A percentile compares a stretch with the other conserved stretches of the same genome.
Conservation (phyloP, 306 rosid genomes). For the Crotalaria pallida region DNA sequence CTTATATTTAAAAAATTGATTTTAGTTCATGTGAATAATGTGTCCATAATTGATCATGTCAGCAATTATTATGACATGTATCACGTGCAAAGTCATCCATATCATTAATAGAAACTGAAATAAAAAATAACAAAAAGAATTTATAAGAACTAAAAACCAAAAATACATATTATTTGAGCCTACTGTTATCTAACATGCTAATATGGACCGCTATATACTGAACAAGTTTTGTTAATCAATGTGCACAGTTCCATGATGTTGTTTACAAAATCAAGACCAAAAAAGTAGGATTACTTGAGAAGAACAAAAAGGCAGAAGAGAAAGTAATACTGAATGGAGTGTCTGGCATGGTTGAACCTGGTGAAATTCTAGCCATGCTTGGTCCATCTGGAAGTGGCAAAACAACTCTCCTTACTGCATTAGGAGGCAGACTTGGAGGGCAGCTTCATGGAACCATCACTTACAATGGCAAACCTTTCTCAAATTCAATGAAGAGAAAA, state of each 20-base stretch:
- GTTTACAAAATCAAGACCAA: constrained; percentile 27
- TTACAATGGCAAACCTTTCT: constrained; percentile 13
- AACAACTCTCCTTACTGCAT: constrained; percentile 45
- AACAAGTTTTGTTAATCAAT: not conserved
- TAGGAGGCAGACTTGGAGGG: constrained; percentile 39
- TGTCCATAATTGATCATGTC: no score
- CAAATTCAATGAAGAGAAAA: constrained; percentile 35
- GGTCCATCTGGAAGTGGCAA: constrained; percentile 69
- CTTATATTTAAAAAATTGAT: no score
- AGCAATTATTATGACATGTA: no score
- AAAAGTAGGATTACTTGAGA: not conserved
- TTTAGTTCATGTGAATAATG: no score
- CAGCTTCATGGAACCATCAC: not conserved
- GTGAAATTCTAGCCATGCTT: constrained; percentile 52
- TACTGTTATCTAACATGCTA: no score
- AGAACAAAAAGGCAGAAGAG: constrained; percentile 8
- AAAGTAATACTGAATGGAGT: constrained; percentile 39
- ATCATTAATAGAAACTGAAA: no score
- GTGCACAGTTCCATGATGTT: constrained; percentile 36
- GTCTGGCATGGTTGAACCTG: constrained; percentile 38
- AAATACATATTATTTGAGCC: no score
- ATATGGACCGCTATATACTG: not conserved
- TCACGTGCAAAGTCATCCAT: no score
- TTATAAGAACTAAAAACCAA: no score
- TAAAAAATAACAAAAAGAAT: no score